phyloP scores from a whole-genome alignment of 2,329 filamentous ascomycete genomes.

The Arachnopeziza araneosa region DNA sequence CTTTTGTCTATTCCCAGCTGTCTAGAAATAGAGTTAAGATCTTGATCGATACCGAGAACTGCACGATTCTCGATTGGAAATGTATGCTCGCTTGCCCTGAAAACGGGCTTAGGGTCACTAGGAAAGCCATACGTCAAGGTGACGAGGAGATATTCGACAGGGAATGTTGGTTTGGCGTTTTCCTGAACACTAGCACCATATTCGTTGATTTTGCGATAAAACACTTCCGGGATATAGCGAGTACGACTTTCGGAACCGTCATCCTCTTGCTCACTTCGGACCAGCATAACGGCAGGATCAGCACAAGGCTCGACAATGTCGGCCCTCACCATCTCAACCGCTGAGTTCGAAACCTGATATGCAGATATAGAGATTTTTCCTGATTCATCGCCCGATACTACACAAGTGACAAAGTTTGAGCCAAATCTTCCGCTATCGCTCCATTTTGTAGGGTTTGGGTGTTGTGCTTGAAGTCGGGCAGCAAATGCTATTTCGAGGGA shows the following conservation, averaged over 20 bases:
- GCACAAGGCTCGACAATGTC: conserved; percentile 94
- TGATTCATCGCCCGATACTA: conserved; percentile 86
- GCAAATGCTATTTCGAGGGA: conserved; percentile 90
- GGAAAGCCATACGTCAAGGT: conserved; percentile 97
- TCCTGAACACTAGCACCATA: conserved; percentile 95
- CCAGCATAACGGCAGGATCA: conserved; percentile 89
- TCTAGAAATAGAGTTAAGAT: conserved; percentile 63
- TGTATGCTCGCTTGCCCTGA: conserved; percentile 54
- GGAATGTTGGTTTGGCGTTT: conserved; percentile 93
- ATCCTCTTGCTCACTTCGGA: conserved; percentile 85
- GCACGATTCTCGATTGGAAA: conserved; percentile 94
- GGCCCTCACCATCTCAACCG: conserved; percentile 93
- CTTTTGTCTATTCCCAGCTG: conserved; percentile 55
- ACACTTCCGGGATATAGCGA: conserved; percentile 94
- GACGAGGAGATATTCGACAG: conserved; percentile 92
- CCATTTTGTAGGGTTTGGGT: conserved; percentile 92
- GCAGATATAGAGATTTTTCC: conserved; percentile 84
- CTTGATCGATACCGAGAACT: conserved; percentile 78
- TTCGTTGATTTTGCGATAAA: conserved; percentile 92
- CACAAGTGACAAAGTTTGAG: conserved; percentile 94
- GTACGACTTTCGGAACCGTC: conserved; percentile 62
- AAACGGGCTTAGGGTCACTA: conserved; percentile 68
- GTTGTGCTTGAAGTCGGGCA: conserved; percentile 77
- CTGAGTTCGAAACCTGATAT: conserved; percentile 92
- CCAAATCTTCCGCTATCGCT: conserved; percentile 91